These are phyloP conservation scores for Lichenothelia convexa DNA, from an alignment of 495 filamentous ascomycete species.

Conservation along the genomic window DNA sequence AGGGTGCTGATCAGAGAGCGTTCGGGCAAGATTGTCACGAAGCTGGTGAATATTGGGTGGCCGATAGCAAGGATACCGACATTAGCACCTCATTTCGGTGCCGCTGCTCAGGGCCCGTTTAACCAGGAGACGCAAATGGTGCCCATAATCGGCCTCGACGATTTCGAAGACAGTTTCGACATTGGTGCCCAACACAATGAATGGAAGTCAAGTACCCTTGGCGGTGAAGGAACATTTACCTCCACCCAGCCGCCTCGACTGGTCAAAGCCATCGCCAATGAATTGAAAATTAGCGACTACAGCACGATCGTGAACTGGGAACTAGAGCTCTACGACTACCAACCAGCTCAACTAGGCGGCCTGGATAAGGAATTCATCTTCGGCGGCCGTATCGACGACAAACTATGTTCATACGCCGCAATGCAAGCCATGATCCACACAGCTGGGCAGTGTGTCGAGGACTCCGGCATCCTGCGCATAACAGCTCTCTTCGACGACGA, in stretches of 20 bases:
- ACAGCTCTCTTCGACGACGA: conserved; percentile 91
- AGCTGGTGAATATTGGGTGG: conserved; percentile 81
- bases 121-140: conserved; percentile 91
- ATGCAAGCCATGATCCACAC: conserved; percentile 68
- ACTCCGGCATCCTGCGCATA: conserved; percentile 44
- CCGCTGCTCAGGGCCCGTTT: conserved; percentile 53
- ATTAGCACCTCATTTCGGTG: conserved; percentile 83
- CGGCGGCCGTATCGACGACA: conserved; percentile 88
- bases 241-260: conserved; percentile 68
- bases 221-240: conserved; percentile 42
- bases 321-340: conserved; percentile 85
- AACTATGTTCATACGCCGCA: conserved; percentile 85
- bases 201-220: conserved; percentile 16
- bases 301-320: conserved; percentile 83
- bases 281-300: conserved; percentile 44
- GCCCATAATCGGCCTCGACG: conserved; percentile 80
- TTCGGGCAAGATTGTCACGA: conserved; percentile 61
- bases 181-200: conserved; percentile 8
- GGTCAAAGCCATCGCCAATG: conserved; percentile 59
- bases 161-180: conserved; percentile 31
- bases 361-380: conserved; percentile 90
- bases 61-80: conserved; percentile 88
- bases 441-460: conserved; percentile 26
- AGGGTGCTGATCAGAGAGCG: conserved; percentile 65
- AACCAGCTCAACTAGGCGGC: conserved; percentile 69